Conservation (phyloP, 129 eudicot species). For the Mikania micrantha region DNA sequence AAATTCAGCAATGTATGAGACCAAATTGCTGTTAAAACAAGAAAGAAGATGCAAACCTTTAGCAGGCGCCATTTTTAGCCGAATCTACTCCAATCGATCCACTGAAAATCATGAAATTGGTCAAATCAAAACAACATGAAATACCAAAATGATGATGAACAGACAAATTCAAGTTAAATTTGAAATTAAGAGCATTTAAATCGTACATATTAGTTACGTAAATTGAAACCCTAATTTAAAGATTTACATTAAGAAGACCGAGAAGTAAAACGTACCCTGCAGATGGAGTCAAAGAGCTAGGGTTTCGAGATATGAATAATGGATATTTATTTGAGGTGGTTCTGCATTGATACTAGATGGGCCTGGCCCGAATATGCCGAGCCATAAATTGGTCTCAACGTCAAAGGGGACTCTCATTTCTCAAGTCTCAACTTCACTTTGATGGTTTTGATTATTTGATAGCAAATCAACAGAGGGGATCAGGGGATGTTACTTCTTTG, state of each 20-base stretch:
- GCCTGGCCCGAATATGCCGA: too few species aligned
- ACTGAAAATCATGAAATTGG: neutral
- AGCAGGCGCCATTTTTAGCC: constrained; percentile 13
- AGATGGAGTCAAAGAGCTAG: neutral
- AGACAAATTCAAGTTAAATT: neutral
- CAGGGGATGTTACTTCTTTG: too few species aligned
- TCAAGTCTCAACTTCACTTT: too few species aligned
- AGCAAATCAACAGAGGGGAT: too few species aligned
- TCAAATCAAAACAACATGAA: neutral
- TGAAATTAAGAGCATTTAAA: neutral
- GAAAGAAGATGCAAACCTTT: constrained; percentile 2
- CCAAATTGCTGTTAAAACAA: too few species aligned
- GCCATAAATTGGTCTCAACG: too few species aligned
- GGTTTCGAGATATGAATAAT: neutral
- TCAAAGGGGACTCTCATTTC: too few species aligned
- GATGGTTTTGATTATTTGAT: too few species aligned
- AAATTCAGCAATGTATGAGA: too few species aligned
- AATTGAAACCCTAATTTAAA: neutral
- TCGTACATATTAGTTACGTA: neutral
- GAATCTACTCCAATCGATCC: neutral
- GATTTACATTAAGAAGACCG: neutral
- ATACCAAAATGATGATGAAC: neutral
- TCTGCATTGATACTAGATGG: too few species aligned
- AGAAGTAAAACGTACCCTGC: neutral
- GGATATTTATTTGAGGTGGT: too few species aligned